Evolutionary conservation across 495 filamentous ascomycete genomes (phyloP), one percentile per base, ranked within the genome.

Genomic region (Podospora pseudopauciseta): DNA sequence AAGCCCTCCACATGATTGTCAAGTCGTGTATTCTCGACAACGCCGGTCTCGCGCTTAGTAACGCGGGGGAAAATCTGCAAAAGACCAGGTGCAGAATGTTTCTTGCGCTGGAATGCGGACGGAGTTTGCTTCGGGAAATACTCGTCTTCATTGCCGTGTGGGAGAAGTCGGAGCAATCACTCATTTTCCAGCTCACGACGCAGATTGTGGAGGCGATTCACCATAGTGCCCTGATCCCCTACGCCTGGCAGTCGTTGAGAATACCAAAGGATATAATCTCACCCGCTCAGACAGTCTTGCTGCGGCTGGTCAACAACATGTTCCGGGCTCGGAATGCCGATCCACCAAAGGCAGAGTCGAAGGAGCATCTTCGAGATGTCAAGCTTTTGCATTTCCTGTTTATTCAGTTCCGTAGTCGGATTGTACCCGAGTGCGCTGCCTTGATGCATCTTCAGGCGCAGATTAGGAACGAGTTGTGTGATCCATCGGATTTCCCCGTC

Each of bases 211-310:
- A 96, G 73, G 91, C 93, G 0, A 92, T 97, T 54, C 87, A 97
- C 58, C 86, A 90, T 67, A 94, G 93, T 71, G 91, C 91, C 11
- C 83, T 97, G 19, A 90, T 97, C 78, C 93, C 93, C 1, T 93
- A 90, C 73, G 89, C 93, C 1, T 97, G 94, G 83, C 89, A 92
- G 67, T 89, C 91, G n/a, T 90, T 97, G 66, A 86, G 91, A 61
- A 94, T 96, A 67, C 88, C 90, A 4, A 97, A 97, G 79, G 94
- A 97, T 72, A 96, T 97, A 66, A 95, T 97, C 58, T 96, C 92
- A 13, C 94, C 94, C 2, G 92, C 93, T 0, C 94, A 97, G 77
- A 93, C 93, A 0, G 92, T 97, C 53, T 88, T 97, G 3, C 87
- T 97, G 63, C 91, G 94, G 68, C 86, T 97, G 5, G 84, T 97